Evolutionary conservation across 1,139 yeast genomes (phyloP).

Genomic region (Yamadazyma epiphylla): DNA sequence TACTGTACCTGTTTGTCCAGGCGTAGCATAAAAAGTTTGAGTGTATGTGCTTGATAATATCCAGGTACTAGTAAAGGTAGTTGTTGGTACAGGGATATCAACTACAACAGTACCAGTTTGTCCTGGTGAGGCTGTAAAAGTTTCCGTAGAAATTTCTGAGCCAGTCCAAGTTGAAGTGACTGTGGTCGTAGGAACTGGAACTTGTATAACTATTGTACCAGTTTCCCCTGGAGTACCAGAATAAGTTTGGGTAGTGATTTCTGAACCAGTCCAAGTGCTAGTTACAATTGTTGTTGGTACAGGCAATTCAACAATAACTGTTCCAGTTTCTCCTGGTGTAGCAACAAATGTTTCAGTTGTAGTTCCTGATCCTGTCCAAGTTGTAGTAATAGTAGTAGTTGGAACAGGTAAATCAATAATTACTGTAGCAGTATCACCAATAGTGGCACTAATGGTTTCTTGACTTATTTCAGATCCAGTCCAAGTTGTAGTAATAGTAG

Average conservation of each 20-base stretch:
- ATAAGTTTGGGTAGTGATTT: conserved; percentile 5
- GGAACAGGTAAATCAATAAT: conserved; percentile 10
- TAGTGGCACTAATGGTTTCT: conserved; percentile 1
- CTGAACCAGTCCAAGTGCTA: conserved; percentile 2
- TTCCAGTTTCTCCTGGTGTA: conserved; percentile 2
- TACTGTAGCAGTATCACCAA: conserved; percentile 3
- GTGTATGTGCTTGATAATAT: conserved; percentile 4
- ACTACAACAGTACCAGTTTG: conserved; percentile 1
- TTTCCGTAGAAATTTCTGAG: conserved; percentile 8
- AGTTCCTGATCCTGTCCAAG: conserved; percentile 3
- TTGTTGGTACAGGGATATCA: conserved; percentile 6
- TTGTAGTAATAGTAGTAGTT: conserved; percentile 4
- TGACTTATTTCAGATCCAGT: conserved; percentile 5
- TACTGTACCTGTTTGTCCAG: conserved; percentile 1
- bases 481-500: conserved; percentile 9
- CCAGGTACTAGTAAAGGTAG: conserved; percentile 11
- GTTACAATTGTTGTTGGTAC: conserved; percentile 10
- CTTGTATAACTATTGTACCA: conserved; percentile 16
- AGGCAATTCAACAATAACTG: conserved; percentile 9
- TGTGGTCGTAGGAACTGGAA: conserved; percentile 17
- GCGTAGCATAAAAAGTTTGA: conserved; percentile 2
- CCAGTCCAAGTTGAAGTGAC: conserved; percentile 13
- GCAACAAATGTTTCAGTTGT: conserved; percentile 1
- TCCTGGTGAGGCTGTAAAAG: conserved; percentile 11
- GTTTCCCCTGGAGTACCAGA: conserved; percentile 10